Evolutionary conservation across 225 moss, liverwort and hornwort genomes (phyloP), one percentile per base, ranked within the genome.

Genomic region (Lunularia cruciata): DNA sequence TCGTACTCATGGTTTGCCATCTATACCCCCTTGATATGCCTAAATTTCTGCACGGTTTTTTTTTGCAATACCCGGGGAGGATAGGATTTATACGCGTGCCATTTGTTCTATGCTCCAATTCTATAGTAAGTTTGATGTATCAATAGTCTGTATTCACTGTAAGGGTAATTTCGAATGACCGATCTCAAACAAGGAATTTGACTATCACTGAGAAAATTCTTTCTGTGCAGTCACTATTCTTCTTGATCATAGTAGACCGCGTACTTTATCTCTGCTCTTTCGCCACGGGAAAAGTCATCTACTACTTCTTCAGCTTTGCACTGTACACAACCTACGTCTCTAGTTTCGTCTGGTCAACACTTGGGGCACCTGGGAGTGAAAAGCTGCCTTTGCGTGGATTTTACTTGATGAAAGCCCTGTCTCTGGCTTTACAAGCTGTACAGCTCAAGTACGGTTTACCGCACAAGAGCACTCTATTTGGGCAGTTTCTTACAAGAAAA

Each of bases 391-490:
- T 95, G 34, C 84, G 88, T 47, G 79, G 86, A 65, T 92, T 96
- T 76, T 96, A 92, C 68, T 65, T 96, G 81, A 81, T 96, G 75
- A 96, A 96, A 80, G 90, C 86, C 9, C 74, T 90, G 22, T 89
- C 95, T 30, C 52, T 92, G 67, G 78, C 79, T 16, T 82, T 96
- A 47, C 95, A 92, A 86, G 95, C 95, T 63, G 61, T 92, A 54
- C 95, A 96, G 80, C 85, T 96, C 35, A 96, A 85, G 75, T 96
- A 86, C 68, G 95, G 95, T 8, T 75, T 87, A 28, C 95, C 95
- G 63, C 92, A 96, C 32, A 96, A 86, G 60, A 92, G 92, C 65
- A 83, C 83, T 72, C 73, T 92, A 8, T 96, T 85, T 70, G 84
- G 88, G 64, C 95, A 96, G 68, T 96, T 92, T 58, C 76, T 96